These are phyloP conservation scores for Passiflora organensis DNA, from an alignment of 345 rosid genomes.

Conservation along the genomic window DNA sequence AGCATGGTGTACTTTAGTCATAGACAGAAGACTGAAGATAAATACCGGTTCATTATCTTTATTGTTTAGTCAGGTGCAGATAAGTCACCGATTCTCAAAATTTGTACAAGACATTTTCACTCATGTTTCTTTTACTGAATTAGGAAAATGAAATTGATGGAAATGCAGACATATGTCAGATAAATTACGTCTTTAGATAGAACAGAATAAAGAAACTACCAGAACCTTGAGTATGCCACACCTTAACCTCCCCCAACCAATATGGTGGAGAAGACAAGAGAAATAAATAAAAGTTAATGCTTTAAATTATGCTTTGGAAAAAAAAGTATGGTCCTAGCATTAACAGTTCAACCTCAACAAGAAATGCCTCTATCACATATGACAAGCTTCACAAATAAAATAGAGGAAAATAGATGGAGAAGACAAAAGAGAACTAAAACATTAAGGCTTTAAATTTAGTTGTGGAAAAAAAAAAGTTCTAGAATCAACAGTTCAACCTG, in stretches of 20 bases:
- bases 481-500: too few species aligned
- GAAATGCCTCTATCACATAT: constrained; percentile 99
- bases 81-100: too few species aligned
- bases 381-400: too few species aligned
- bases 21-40: too few species aligned
- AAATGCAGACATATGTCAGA: background rate
- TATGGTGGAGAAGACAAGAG: background rate
- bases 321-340: background rate
- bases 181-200: background rate
- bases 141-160: background rate
- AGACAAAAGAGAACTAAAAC: too few species aligned
- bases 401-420: too few species aligned
- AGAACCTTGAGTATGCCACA: too few species aligned
- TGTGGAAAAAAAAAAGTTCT: background rate
- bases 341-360: constrained; percentile 50
- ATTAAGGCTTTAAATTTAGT: background rate
- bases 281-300: background rate
- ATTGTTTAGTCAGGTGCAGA: too few species aligned
- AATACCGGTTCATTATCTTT: too few species aligned
- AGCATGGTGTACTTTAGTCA: too few species aligned
- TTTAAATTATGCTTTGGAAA: background rate
- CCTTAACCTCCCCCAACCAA: background rate
- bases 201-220: background rate
- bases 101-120: too few species aligned
- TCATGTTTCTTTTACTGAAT: too few species aligned